Base-by-base conservation (phyloP, 2,329 filamentous ascomycete genomes). In the Phyllosticta citrichinensis region DNA sequence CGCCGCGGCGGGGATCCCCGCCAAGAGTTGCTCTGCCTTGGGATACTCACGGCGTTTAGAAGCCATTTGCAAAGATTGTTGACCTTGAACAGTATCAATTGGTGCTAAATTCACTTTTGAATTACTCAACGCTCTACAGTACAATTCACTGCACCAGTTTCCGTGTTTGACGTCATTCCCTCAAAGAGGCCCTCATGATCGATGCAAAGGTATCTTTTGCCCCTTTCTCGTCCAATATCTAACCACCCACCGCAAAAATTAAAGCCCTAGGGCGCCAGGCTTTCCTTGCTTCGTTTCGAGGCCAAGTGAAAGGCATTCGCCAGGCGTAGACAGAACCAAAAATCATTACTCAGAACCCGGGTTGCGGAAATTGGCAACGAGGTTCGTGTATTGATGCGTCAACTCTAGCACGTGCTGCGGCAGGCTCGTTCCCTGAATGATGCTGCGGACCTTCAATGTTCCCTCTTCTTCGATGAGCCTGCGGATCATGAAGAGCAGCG, bases 381-480 rank as follows among this genome's bases (percentile, higher is more conserved):
- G 80, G 61, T 91, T 90, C 20, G 93, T 94, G 72, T 99, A 99
- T 72, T 97, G 89, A 74, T 99, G 93, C 25, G 94, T 97, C 63
- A 99, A 78, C 72, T 97, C 93, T 60, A 97, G 81, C 50, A 99
- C 92, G 63, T 89, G 87, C 75, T 97, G 94, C 11, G 93, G 92
- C 64, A 99, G 77, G 73, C 89, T 96, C 2, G 93, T 97, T 1
- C 93, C 91, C 75, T 99, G 94, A 59, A 99, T 91, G 70, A 99
- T 96, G 74, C 91, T 97, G 70, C 94, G 84, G 60, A 99, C 89
- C 77, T 99, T 99, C 74, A 99, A 90, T 1, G 93, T 93, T 62
- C 94, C 94, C 76, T 99, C 94, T 66, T 97, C 92, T 75, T 97
- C 94, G 71, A 99, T 99, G 66, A 99, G 80, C 66, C 89, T 91